Conservation (phyloP, 2,329 filamentous ascomycete genomes). For the Colletotrichum noveboracense region DNA sequence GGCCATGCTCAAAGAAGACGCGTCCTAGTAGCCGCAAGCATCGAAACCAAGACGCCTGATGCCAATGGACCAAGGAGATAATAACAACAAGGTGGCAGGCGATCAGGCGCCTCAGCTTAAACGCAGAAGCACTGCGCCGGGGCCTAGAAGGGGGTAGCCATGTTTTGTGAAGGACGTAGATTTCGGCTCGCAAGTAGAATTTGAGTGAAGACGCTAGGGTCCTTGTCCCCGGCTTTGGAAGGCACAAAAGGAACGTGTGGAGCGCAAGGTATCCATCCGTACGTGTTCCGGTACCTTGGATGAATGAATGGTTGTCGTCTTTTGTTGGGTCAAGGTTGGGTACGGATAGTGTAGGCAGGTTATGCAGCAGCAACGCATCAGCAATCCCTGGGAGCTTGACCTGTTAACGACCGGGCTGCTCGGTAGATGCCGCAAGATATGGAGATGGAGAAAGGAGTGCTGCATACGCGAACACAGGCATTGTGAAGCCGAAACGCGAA, state of each 20-base stretch:
- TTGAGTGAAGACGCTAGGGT: not conserved
- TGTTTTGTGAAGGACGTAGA: not conserved
- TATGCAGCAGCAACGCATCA: not conserved
- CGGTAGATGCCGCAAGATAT: slow-evolving; percentile 5
- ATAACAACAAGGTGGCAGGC: not conserved
- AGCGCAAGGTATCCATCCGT: not conserved
- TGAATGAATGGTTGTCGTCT: not conserved
- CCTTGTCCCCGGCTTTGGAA: not conserved
- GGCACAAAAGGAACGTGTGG: not conserved
- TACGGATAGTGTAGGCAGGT: not conserved
- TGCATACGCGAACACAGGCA: not conserved
- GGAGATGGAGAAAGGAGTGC: not conserved
- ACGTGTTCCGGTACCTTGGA: not conserved
- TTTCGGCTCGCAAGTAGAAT: not conserved
- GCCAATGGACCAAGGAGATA: not conserved
- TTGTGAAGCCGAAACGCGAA: slow-evolving; percentile 12
- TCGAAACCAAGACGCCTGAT: not conserved
- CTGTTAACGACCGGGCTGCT: not conserved
- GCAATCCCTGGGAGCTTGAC: not conserved
- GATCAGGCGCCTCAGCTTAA: slow-evolving; percentile 1
- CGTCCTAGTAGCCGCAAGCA: not conserved
- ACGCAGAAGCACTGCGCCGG: not conserved
- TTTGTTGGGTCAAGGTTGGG: not conserved
- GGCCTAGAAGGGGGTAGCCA: not conserved
- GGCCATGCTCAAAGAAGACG: not conserved